Evolutionary conservation across 2,329 filamentous ascomycete genomes (phyloP).

Genomic region (Fusarium verrucosum): DNA sequence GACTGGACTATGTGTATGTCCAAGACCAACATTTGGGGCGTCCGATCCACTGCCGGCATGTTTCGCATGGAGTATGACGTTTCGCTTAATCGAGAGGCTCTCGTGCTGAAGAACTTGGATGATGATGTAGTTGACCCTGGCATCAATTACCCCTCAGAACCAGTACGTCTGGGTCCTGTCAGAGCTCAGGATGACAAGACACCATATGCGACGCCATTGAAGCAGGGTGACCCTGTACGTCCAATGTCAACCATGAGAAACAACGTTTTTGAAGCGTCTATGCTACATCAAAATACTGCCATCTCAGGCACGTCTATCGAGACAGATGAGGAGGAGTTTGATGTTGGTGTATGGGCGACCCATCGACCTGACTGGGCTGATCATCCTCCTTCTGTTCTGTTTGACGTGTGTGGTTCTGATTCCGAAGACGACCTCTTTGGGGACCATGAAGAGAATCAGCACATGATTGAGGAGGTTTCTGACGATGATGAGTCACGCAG

Average conservation of each 20-base stretch:
- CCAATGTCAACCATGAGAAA: neutral
- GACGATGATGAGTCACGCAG: neutral
- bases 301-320: neutral
- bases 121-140: neutral
- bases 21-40: slow-evolving; percentile 39
- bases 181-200: neutral
- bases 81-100: neutral
- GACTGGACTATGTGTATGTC: slow-evolving; percentile 35
- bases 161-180: neutral
- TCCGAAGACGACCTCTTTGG: neutral
- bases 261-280: neutral
- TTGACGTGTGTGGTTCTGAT: neutral
- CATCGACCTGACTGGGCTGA: neutral
- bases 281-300: neutral
- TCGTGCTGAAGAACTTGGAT: neutral
- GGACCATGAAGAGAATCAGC: no score
- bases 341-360: slow-evolving; percentile 13
- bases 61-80: no score
- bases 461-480: no score
- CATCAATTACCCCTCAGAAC: neutral
- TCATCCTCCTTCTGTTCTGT: neutral
- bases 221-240: no score
- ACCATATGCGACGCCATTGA: no score
- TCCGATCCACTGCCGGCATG: neutral
- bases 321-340: neutral